Conservation (phyloP, 1,284 basidiomycete species). For the Ustilago curta region DNA sequence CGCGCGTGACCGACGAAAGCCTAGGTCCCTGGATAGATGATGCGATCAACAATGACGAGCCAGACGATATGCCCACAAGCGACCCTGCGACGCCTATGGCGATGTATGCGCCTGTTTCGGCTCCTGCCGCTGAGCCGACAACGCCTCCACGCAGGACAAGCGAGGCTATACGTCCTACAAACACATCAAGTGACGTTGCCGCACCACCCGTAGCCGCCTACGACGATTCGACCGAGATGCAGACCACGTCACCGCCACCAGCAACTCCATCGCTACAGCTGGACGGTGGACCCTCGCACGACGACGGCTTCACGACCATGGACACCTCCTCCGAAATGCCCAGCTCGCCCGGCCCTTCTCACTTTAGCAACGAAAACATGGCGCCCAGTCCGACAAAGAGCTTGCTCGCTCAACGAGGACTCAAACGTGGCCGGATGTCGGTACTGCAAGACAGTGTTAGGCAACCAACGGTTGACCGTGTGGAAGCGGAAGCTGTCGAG, state of each 20-base stretch:
- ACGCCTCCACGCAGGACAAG: neutral
- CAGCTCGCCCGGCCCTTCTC: constrained; percentile 20
- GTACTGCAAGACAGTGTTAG: constrained; percentile 26
- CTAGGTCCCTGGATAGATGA: constrained; percentile 48
- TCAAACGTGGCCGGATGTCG: constrained; percentile 23
- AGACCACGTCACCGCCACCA: constrained; percentile 15
- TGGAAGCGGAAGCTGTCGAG: constrained; percentile 11
- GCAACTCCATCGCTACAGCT: constrained; percentile 19
- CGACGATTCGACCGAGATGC: constrained; percentile 10
- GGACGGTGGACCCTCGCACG: neutral
- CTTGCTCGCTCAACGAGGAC: constrained; percentile 15
- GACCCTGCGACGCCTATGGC: constrained; percentile 19
- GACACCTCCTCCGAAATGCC: constrained; percentile 26
- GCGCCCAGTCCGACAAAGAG: neutral
- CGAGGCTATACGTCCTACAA: neutral
- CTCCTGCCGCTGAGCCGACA: neutral
- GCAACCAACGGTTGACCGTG: constrained; percentile 11
- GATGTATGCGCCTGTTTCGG: constrained; percentile 12
- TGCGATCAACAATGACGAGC: constrained; percentile 46
- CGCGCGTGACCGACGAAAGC: constrained; percentile 42
- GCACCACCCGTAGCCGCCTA: neutral
- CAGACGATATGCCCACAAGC: constrained; percentile 35
- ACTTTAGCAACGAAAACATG: neutral
- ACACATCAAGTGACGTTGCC: neutral
- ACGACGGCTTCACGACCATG: constrained; percentile 16